These are phyloP conservation scores for Alternaria atra DNA, from an alignment of 2,329 filamentous ascomycete genomes.

Conservation along the genomic window DNA sequence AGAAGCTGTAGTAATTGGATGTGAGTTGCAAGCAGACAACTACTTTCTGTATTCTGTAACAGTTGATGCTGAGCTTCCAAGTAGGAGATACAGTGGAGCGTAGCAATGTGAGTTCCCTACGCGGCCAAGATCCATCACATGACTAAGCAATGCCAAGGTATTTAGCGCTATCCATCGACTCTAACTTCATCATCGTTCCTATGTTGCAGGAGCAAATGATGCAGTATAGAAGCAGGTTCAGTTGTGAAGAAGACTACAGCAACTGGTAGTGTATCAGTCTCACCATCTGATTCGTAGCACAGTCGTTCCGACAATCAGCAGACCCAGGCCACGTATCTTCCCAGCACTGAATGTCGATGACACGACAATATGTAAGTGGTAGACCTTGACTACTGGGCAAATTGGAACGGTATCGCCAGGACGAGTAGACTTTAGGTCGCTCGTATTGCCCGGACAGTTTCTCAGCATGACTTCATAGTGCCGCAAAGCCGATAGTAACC, in stretches of 20 bases:
- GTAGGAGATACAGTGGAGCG: slow-evolving; percentile 23
- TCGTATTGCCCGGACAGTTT: neutral
- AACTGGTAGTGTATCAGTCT: neutral
- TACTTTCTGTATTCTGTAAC: neutral
- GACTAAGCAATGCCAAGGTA: slow-evolving; percentile 21
- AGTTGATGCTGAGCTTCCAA: slow-evolving; percentile 13
- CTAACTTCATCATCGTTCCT: neutral
- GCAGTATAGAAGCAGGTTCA: neutral
- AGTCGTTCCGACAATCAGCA: neutral
- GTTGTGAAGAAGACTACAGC: neutral
- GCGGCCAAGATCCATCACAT: slow-evolving; percentile 12
- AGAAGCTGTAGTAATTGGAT: neutral
- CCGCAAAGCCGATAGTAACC: slow-evolving; percentile 11
- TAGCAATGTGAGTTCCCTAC: slow-evolving; percentile 14
- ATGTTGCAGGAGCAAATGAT: neutral
- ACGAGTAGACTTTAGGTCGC: neutral
- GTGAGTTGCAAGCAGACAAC: neutral
- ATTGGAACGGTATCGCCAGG: neutral
- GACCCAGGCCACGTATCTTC: neutral
- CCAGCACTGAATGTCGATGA: neutral
- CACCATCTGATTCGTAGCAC: neutral
- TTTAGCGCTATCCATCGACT: slow-evolving; percentile 6
- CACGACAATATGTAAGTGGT: neutral
- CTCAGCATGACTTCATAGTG: neutral
- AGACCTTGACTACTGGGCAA: too few species aligned